These are phyloP conservation scores for Macrolepiota albuminosa DNA, from an alignment of 768 basidiomycete genomes.

Conservation along the genomic window DNA sequence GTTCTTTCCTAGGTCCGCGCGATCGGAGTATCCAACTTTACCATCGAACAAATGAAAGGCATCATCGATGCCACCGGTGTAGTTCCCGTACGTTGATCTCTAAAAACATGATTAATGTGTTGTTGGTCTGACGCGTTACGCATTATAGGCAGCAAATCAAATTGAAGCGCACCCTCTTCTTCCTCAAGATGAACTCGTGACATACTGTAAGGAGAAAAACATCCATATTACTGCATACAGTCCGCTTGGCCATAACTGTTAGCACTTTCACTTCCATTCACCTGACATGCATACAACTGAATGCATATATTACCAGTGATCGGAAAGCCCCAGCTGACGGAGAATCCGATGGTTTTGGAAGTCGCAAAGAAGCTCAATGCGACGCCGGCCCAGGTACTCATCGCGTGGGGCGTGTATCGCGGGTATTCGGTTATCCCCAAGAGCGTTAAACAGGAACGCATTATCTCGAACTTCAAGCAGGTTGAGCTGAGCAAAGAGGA, in stretches of 20 bases:
- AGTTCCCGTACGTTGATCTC: constrained; percentile 48
- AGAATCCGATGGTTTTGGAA: constrained; percentile 54
- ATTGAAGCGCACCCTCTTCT: constrained; percentile 80
- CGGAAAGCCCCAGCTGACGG: constrained; percentile 62
- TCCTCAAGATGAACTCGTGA: constrained; percentile 68
- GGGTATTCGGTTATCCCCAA: constrained; percentile 86
- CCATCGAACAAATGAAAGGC: constrained; percentile 55
- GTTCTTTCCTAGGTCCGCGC: constrained; percentile 44
- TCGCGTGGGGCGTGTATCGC: constrained; percentile 75
- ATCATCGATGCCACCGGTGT: constrained; percentile 69
- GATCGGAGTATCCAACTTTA: constrained; percentile 85
- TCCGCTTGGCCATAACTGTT: constrained; percentile 80
- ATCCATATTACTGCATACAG: constrained; percentile 66
- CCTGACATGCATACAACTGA: neutral
- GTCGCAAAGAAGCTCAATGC: constrained; percentile 61
- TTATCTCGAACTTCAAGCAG: constrained; percentile 75
- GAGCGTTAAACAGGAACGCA: constrained; percentile 66
- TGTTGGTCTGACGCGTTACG: neutral
- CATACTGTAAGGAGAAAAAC: constrained; percentile 61
- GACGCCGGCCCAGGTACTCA: constrained; percentile 74
- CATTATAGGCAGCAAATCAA: constrained; percentile 60
- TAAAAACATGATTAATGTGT: neutral
- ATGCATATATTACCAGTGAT: constrained; percentile 33
- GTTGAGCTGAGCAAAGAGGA: constrained; percentile 63
- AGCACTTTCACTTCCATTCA: constrained; percentile 15